Evolutionary conservation across 202 grass and related monocot genomes (phyloP).

Genomic region (Setaria italica): DNA sequence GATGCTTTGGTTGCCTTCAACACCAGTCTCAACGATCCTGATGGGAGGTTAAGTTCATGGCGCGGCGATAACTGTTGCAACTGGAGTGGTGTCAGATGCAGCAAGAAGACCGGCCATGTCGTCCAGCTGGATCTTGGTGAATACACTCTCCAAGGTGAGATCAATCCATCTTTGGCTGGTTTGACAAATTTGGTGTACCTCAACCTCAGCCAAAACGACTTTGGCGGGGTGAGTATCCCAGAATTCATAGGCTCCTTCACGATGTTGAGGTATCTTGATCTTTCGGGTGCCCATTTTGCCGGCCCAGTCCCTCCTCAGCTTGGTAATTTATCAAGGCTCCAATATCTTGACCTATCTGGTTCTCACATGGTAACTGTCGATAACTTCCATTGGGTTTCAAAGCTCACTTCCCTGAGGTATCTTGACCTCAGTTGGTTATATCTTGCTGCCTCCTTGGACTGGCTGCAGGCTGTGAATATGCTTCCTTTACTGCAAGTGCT

Average conservation of each 20-base stretch:
- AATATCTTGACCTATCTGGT: constrained; percentile 25
- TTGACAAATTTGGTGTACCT: constrained; percentile 45
- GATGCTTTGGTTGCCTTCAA: constrained; percentile 27
- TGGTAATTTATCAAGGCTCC: constrained; percentile 50
- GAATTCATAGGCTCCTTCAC: constrained; percentile 48
- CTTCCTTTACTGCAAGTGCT: constrained; percentile 41
- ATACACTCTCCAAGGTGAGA: constrained; percentile 28
- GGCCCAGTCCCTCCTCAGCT: constrained; percentile 33
- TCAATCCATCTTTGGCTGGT: constrained; percentile 37
- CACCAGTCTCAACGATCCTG: not conserved
- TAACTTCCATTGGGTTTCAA: constrained; percentile 37
- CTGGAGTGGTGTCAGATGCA: constrained; percentile 52
- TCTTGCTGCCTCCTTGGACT: constrained; percentile 26
- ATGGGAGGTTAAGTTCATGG: constrained; percentile 41
- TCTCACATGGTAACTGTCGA: not conserved
- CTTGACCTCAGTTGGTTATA: constrained; percentile 38
- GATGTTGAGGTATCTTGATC: constrained; percentile 49
- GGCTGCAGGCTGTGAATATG: constrained; percentile 53
- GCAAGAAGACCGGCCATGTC: constrained; percentile 48
- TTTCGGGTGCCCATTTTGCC: constrained; percentile 3
- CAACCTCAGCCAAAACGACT: constrained; percentile 41
- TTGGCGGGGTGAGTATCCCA: constrained; percentile 17
- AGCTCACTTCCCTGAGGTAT: constrained; percentile 42
- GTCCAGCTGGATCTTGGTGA: constrained; percentile 41
- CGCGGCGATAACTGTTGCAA: constrained; percentile 43